Base-by-base conservation (phyloP, 306 rosid genomes). In the Oemleria cerasiformis region DNA sequence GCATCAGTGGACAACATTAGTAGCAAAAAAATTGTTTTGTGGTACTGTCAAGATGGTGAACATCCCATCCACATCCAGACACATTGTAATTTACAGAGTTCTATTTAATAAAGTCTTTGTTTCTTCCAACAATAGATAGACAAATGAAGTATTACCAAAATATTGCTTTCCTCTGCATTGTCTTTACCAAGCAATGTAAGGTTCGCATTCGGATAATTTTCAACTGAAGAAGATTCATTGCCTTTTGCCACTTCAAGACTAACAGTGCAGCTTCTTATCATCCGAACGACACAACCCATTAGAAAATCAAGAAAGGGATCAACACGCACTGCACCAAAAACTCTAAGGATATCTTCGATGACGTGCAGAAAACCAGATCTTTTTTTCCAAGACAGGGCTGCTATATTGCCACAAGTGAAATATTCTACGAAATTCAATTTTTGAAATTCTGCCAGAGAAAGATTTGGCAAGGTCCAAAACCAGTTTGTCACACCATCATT, bases 301-400 rank as follows among this genome's bases (percentile, higher is more conserved):
- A 94, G 58, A 56, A 94, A 83, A 83, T 87, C 81, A 62, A 94
- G 89, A 82, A 94, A 91, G 30, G 97, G 97, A 63, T 65, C 83
- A 61, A 89, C 78, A 77, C 86, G 98, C 30, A 73, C 78, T 79
- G 86, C 91, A 82, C 89, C 97, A 80, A 94, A 94, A 79, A 91
- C 94, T 30, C 82, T 87, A 79, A 94, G 79, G 67, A 94, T 76
- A 76, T 91, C 98, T 82, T 91, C 87, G 64, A 94, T 78, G 70
- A 91, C 98, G 80, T 91, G 98, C 74, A 94, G 80, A 84, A 91
- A 87, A 63, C 92, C 96, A 78, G 77, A 83, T 87, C 77, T 87
- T 84, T 91, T 91, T 82, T 89, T 94, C 95, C 88, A 84, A 63
- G 97, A 80, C 48, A 94, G 75, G 50, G 84, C 72, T 56, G 78